Evolutionary conservation across 2,329 filamentous ascomycete species (phyloP).

Genomic region (Neofusicoccum ribis): DNA sequence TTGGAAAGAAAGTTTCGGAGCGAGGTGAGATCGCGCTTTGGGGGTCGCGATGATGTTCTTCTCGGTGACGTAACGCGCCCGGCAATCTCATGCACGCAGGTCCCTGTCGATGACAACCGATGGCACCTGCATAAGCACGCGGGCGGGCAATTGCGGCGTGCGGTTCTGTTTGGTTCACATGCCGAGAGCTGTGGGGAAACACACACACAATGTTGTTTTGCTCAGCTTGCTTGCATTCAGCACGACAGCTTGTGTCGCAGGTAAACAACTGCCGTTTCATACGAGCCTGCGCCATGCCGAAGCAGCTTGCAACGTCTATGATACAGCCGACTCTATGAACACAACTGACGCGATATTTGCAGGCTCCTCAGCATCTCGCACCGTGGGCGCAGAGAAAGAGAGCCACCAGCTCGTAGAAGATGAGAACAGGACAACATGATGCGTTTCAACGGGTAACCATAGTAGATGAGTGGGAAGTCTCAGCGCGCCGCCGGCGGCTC

Average conservation of each 20-base stretch:
- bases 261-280: slow-evolving; percentile 8
- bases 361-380: not conserved
- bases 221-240: not conserved
- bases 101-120: not conserved
- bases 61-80: slow-evolving; percentile 6
- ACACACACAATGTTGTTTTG: not conserved
- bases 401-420: slow-evolving; percentile 6
- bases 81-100: slow-evolving; percentile 1
- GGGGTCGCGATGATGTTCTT: not conserved
- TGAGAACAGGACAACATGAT: slow-evolving; percentile 12
- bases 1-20: not conserved
- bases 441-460: slow-evolving; percentile 16
- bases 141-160: not conserved
- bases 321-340: slow-evolving; percentile 18
- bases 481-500: slow-evolving; percentile 50
- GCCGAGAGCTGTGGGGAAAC: not conserved
- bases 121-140: not conserved
- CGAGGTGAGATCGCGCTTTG: not conserved
- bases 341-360: not conserved
- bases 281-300: not conserved
- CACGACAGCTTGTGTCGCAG: not conserved
- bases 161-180: not conserved
- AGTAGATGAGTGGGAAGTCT: not conserved
- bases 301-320: slow-evolving; percentile 15
- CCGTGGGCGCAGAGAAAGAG: not conserved